These are phyloP conservation scores for Dendrobium nobile DNA, from an alignment of 106 monocot genomes.

Conservation along the genomic window DNA sequence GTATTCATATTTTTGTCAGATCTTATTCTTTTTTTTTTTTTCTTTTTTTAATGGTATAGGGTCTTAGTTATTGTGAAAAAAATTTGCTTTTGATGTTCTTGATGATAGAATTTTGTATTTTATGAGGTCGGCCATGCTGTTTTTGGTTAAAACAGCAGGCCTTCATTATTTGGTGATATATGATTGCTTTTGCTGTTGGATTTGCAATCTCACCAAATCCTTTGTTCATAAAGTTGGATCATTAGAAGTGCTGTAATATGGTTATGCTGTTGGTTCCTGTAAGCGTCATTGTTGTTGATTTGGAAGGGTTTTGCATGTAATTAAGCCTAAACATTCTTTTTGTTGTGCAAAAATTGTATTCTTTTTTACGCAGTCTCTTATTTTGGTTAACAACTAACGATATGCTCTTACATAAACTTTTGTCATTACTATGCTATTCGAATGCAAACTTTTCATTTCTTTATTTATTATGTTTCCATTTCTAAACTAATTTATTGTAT, in stretches of 20 bases:
- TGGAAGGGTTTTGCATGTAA: not conserved
- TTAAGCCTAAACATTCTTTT: not conserved
- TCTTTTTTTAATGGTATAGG: not conserved
- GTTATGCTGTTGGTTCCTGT: not conserved
- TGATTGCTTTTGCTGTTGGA: not conserved
- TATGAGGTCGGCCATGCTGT: not conserved
- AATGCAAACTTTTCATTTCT: no score
- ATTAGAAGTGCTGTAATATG: not conserved
- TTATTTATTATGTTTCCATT: no score
- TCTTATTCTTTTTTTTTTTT: not conserved
- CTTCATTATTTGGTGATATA: not conserved
- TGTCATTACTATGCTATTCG: no score
- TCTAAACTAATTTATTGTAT: no score
- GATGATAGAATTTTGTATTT: not conserved
- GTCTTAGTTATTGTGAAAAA: not conserved
- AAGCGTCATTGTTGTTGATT: not conserved
- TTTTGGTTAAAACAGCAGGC: not conserved
- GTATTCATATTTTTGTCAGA: constrained; percentile 3
- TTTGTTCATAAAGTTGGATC: no score
- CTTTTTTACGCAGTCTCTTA: no score
- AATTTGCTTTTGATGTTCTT: not conserved
- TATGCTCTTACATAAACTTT: no score
- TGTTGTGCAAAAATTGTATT: not conserved
- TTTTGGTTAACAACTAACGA: no score
- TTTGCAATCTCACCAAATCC: not conserved